Conservation (phyloP, 768 basidiomycete genomes). For the Chlorophyllum brunneum region DNA sequence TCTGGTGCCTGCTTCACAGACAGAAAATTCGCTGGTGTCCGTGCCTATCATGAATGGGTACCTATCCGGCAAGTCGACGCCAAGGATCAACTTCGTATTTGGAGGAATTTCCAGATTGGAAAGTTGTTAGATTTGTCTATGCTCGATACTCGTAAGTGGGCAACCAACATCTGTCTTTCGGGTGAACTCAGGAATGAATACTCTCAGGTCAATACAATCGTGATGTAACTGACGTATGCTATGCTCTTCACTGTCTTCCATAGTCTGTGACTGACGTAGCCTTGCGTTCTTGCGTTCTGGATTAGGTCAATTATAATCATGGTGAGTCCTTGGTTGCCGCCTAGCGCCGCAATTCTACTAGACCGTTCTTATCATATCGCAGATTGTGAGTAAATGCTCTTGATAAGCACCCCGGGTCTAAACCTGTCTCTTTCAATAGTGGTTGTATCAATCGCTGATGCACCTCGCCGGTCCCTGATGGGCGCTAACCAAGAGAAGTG, state of each 20-base stretch:
- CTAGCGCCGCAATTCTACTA: no score
- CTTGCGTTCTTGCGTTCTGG: neutral
- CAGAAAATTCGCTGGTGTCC: constrained; percentile 53
- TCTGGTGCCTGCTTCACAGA: constrained; percentile 57
- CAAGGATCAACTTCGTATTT: constrained; percentile 54
- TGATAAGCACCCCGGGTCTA: neutral
- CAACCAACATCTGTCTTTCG: neutral
- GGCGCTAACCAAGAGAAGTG: constrained; percentile 52
- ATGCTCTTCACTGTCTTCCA: neutral
- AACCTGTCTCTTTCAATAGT: neutral
- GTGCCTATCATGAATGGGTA: constrained; percentile 62
- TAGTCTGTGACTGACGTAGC: neutral
- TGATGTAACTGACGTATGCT: constrained; percentile 50
- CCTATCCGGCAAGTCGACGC: constrained; percentile 55
- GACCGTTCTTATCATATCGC: neutral
- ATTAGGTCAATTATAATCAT: constrained; percentile 47
- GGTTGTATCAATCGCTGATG: constrained; percentile 6
- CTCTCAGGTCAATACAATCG: constrained; percentile 47
- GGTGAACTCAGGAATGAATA: neutral
- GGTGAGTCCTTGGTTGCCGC: constrained; percentile 21
- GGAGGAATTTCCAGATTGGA: constrained; percentile 62
- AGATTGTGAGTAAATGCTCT: constrained; percentile 13
- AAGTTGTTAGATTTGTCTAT: constrained; percentile 59
- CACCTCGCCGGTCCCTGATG: constrained; percentile 46
- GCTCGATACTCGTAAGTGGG: constrained; percentile 57